phyloP scores from a whole-genome alignment of 768 basidiomycete genomes.

The Jaapia argillacea region DNA sequence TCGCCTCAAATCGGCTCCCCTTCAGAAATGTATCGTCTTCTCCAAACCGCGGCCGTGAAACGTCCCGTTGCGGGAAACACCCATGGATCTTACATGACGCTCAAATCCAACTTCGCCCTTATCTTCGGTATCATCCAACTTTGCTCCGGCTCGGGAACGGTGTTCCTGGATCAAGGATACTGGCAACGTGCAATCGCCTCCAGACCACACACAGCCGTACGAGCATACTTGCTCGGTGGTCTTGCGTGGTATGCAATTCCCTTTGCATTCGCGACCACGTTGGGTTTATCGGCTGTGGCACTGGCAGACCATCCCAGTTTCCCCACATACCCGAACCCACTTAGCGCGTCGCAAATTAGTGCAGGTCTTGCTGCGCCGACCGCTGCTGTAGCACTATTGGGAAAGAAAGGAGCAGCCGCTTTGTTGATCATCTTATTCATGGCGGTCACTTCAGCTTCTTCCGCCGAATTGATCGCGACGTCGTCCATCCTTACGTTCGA shows the following conservation, averaged over 20 bases:
- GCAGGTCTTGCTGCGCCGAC: slow-evolving; percentile 37
- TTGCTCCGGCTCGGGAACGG: neutral
- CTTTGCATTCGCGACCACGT: slow-evolving; percentile 31
- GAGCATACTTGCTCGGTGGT: slow-evolving; percentile 24
- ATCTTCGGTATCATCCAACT: slow-evolving; percentile 14
- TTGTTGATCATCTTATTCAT: slow-evolving; percentile 36
- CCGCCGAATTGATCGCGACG: slow-evolving; percentile 35
- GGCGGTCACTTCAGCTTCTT: slow-evolving; percentile 37
- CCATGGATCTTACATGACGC: slow-evolving; percentile 43
- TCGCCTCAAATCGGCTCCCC: slow-evolving; percentile 28
- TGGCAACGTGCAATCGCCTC: slow-evolving; percentile 26
- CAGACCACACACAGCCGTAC: slow-evolving; percentile 18
- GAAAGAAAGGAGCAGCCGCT: slow-evolving; percentile 32
- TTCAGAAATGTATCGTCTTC: slow-evolving; percentile 32
- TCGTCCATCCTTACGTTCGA: neutral
- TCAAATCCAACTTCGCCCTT: slow-evolving; percentile 33
- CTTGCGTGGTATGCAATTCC: slow-evolving; percentile 30
- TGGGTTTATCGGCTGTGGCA: slow-evolving; percentile 26
- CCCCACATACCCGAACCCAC: slow-evolving; percentile 21
- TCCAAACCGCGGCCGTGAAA: slow-evolving; percentile 31
- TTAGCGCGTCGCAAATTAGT: slow-evolving; percentile 26
- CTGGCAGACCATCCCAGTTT: slow-evolving; percentile 6
- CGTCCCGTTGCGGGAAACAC: slow-evolving; percentile 38
- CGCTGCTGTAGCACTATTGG: slow-evolving; percentile 35
- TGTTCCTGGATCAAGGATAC: slow-evolving; percentile 13